Base-by-base conservation (phyloP, 2,329 filamentous ascomycete species). In the Rhexocercosporidium sp. region DNA sequence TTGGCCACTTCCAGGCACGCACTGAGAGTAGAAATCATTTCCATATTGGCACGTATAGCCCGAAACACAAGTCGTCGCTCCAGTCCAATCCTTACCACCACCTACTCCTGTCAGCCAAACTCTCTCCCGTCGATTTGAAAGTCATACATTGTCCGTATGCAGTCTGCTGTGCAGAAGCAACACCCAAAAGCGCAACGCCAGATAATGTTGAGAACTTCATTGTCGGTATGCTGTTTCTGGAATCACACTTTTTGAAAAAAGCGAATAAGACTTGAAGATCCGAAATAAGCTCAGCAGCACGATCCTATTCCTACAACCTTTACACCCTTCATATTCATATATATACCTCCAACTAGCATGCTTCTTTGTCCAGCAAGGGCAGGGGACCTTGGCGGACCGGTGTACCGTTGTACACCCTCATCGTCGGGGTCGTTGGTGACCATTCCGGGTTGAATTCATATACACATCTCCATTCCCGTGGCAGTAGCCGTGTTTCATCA, bases 21-120 rank as follows among this genome's bases (percentile, higher is more conserved):
- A 79, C 68, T 79, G 77, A 9, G 72, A 74, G 61, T 78, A 79
- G 57, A 75, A 78, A 0, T 69, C 56, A 66, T 74, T 77, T n/a
- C 54, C 46, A 22, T 27, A 62, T 20, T 66, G 65, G 66, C 77
- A 79, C 41, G 66, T 67, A 59, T 72, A 77, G 22, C 77, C 77
- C 7, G 75, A 71, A 18, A 74, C 71, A 65, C 77, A 79, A 44
- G 66, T 70, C 5, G 73, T 78, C 3, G 69, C 54, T 37, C 76
- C 78, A 16, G 69, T 73, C 69, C 69, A 79, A 27, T 72, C 71
- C 20, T 56, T 59, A 27, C 77, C 77, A 59, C 76, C 76, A 53
- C 60, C 60, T 62, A 34, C 11, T 18, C 11, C 16, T 9, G n/a
- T 59, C 14, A 59, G 34, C 34, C 3, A 29, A 9, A 41, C 3